A percentile compares a stretch with the other conserved stretches of the same genome.
phyloP scores from a whole-genome alignment of 1,284 basidiomycete species.

The Leccinum subfulvum region DNA sequence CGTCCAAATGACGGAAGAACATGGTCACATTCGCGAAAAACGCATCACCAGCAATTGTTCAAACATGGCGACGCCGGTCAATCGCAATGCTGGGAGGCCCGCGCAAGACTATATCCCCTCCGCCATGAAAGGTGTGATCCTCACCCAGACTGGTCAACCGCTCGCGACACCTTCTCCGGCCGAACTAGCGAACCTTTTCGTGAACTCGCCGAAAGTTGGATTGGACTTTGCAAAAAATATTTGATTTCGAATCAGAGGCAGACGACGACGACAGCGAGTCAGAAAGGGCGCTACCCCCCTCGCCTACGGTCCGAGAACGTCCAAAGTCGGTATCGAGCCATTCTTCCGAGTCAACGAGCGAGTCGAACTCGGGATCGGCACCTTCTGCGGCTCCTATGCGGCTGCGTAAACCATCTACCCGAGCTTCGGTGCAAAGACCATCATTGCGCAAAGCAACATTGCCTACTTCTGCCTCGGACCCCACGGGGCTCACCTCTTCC shows the following conservation, averaged over 20 bases:
- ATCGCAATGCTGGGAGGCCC: slow-evolving; percentile 34
- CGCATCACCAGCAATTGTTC: slow-evolving; percentile 18
- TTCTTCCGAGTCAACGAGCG: slow-evolving; percentile 26
- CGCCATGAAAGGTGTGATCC: slow-evolving; percentile 80
- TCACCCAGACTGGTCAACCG: slow-evolving; percentile 70
- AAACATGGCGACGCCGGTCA: slow-evolving; percentile 40
- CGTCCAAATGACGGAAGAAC: slow-evolving; percentile 39
- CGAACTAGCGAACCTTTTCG: slow-evolving; percentile 63
- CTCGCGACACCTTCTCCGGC: slow-evolving; percentile 66
- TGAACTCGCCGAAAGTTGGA: slow-evolving; percentile 61
- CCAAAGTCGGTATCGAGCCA: slow-evolving; percentile 27
- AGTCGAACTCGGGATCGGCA: slow-evolving; percentile 16
- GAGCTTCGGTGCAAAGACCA: slow-evolving; percentile 19
- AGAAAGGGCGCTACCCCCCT: slow-evolving; percentile 26
- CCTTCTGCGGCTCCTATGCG: slow-evolving; percentile 20
- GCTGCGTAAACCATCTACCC: slow-evolving; percentile 36
- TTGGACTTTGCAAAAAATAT: slow-evolving; percentile 73
- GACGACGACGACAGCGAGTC: slow-evolving; percentile 28
- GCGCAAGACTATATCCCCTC: slow-evolving; percentile 43
- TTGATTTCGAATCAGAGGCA: slow-evolving; percentile 49
- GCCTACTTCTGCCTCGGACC: slow-evolving; percentile 32
- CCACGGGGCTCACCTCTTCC: slow-evolving; percentile 26
- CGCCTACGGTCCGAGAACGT: slow-evolving; percentile 34
- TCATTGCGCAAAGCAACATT: slow-evolving; percentile 21
- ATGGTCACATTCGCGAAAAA: slow-evolving; percentile 28